Conservation (phyloP, 2,329 filamentous ascomycete genomes). For the Talaromyces sp. region DNA sequence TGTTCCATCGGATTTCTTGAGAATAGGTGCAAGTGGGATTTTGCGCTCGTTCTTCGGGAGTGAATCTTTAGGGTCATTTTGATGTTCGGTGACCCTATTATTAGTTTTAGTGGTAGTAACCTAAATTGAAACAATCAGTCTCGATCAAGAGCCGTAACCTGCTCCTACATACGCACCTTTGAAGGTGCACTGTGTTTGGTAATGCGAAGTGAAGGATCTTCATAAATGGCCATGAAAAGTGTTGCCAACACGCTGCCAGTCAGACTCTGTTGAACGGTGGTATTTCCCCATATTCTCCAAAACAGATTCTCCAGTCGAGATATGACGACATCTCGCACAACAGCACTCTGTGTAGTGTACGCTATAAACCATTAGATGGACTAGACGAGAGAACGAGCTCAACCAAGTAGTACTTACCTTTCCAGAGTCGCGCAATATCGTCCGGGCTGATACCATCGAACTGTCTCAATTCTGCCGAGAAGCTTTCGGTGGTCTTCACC, state of each 20-base stretch:
- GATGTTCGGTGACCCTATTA: neutral
- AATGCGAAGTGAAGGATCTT: constrained; percentile 27
- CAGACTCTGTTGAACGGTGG: constrained; percentile 35
- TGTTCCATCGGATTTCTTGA: constrained; percentile 36
- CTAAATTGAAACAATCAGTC: neutral
- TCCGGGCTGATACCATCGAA: constrained; percentile 37
- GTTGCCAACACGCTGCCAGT: constrained; percentile 39
- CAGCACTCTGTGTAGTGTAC: constrained; percentile 45
- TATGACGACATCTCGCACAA: constrained; percentile 40
- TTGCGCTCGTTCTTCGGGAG: constrained; percentile 15
- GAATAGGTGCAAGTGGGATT: constrained; percentile 33
- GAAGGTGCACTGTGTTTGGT: constrained; percentile 19
- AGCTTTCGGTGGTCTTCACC: constrained; percentile 38
- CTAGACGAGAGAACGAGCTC: neutral
- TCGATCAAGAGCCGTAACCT: neutral
- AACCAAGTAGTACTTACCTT: constrained; percentile 36
- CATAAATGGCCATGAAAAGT: constrained; percentile 45
- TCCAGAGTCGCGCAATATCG: constrained; percentile 47
- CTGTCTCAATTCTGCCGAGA: constrained; percentile 37
- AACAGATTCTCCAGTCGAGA: constrained; percentile 51
- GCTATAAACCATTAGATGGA: constrained; percentile 29
- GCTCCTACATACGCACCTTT: neutral
- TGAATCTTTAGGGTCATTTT: neutral
- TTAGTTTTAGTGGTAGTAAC: neutral
- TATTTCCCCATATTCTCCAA: constrained; percentile 50